Evolutionary conservation across 129 eudicot genomes (phyloP).

Genomic region (Calendula officinalis): DNA sequence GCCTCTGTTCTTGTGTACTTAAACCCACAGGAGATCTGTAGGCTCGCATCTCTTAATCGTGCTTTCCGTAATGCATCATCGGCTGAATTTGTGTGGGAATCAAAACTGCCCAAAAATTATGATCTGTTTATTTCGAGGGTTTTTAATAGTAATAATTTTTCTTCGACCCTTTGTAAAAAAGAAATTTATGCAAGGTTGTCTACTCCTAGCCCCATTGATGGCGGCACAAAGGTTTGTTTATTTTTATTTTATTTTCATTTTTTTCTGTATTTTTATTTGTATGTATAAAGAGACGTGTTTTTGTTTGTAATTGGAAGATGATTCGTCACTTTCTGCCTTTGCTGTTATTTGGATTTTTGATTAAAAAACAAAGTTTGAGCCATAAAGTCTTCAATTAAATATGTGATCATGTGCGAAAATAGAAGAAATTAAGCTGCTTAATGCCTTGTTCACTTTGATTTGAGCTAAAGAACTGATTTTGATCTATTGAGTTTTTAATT

Average conservation of each 20-base stretch:
- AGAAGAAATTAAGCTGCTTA: slow-evolving; percentile 1
- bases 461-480: neutral
- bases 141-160: slow-evolving; percentile 19
- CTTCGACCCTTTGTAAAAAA: slow-evolving; percentile 44
- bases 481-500: neutral
- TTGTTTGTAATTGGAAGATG: neutral
- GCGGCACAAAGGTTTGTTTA: slow-evolving; percentile 65
- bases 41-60: slow-evolving; percentile 52
- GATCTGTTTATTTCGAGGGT: slow-evolving; percentile 41
- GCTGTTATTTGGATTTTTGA: neutral
- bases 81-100: slow-evolving; percentile 92
- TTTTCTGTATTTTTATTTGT: neutral
- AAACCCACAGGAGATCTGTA: slow-evolving; percentile 68
- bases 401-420: slow-evolving; percentile 4
- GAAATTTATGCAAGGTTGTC: slow-evolving; percentile 63
- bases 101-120: slow-evolving; percentile 72
- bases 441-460: slow-evolving; percentile 8
- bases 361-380: neutral
- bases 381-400: neutral
- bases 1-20: slow-evolving; percentile 57
- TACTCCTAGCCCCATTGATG: slow-evolving; percentile 56
- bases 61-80: slow-evolving; percentile 73
- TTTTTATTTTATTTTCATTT: neutral
- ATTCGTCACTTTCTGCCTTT: neutral
- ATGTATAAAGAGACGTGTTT: neutral